Base-by-base conservation (phyloP, 148 eudicot genomes). In the Camellia granthamiana region DNA sequence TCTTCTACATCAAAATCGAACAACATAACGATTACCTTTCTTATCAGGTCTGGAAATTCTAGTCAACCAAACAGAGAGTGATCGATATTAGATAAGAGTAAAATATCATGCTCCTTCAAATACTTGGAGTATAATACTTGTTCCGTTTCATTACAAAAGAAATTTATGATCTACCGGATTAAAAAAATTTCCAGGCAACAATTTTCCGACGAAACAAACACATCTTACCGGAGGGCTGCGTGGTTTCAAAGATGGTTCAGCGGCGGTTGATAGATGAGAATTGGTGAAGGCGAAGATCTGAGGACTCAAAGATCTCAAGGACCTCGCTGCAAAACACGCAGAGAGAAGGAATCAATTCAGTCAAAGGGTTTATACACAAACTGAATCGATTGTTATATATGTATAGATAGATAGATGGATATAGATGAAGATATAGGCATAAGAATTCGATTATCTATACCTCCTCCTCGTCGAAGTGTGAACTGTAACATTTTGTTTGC, bases 401-500 rank as follows among this genome's bases (percentile, higher is more conserved):
- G 3, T 10, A 13, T 23, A 23, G 2, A 7, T 23, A 64, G 6
- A 30, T 2, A 0, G 1, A 16, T 3, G 10, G 10, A 54, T 18
- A 10, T 14, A 23, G 14, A 69, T 3, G 15, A 19, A 72, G 59
- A 72, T 72, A 14, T 2, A 0, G 9, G 6, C 68, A 64, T n/a
- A 68, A 11, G 3, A 30, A 69, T 69, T 43, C 3, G 52, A 69
- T 64, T 78, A 55, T 5, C 1, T 5, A 76, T 83, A 93, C 97
- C 97, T 88, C 92, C 88, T 72, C 97, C 97, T 88, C 92, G 89
- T 72, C 91, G 91, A 82, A 91, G 85, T 58, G 93, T 84, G 81
- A 86, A 78, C 78, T 83, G 87, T 81, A 91, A 82, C 97, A 93
- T 91, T 68, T 80, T 85, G 70, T 5, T 3, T 7, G 11, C 68